Evolutionary conservation across 257 asterid species (phyloP), one percentile per base, ranked within the genome.

Genomic region (Lycium ferocissimum): DNA sequence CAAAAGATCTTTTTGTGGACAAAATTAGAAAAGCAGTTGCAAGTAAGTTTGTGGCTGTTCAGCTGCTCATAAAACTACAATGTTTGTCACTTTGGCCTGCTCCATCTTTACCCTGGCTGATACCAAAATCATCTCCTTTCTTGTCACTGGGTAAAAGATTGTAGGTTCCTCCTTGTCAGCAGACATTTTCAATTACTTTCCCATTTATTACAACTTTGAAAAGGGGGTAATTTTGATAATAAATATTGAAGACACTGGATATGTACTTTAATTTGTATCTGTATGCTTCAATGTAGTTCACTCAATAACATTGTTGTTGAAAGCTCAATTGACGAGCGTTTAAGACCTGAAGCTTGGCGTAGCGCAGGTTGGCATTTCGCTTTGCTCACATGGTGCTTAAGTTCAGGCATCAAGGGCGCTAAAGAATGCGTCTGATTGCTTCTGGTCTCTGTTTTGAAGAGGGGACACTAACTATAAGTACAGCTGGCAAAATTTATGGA

Each of bases 11-110:
- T 18, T 94, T 96, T 87, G 93, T 94, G 83, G 86, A 84, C 87
- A 91, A 87, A 88, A 88, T 96, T 85, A 93, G 90, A 84, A 94
- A 93, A 86, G 98, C 98, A 85, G 81, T 91, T 82, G 90, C 91
- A 81, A 88, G 99, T 96, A 89, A 90, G 95, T 90, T 54, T 69
- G 56, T 59, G 38, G 40, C 43, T 79, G 35, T 58, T 54, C 13
- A 76, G 82, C 47, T 76, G 22, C 65, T 53, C 26, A 75, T 75
- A 49, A 22, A 49, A 49, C 61, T 75, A 75, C 3, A 22, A 12
- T 49, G 22, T 49, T 75, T 75, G 61, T 49, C 81, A 20, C 43
- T 47, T 75, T 76, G 63, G 35, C 47, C 22, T 4, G 45, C 59
- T 76, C 63, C 47, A 12, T 13, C n/a, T 22, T 73, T 20, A n/a